phyloP scores from a whole-genome alignment of 1,139 yeast species.

The Entelexis paramagnoliae region DNA sequence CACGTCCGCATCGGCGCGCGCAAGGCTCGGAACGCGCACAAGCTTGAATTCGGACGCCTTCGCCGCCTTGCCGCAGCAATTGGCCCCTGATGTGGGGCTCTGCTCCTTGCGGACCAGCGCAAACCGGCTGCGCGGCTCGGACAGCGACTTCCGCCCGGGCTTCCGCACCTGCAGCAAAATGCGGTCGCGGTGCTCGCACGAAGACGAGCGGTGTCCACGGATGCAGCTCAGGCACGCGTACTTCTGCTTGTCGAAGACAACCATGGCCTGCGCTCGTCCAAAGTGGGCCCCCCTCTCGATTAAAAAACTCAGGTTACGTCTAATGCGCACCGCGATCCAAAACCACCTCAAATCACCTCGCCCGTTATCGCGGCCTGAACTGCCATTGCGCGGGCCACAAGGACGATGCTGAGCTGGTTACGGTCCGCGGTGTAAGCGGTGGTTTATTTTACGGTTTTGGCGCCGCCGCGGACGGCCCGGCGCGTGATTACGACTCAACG shows the following conservation, averaged over 20 bases:
- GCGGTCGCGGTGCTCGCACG: constrained; percentile 70
- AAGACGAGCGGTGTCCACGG: constrained; percentile 83
- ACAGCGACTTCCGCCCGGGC: constrained; percentile 59
- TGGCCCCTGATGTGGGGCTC: neutral
- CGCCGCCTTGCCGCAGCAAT: neutral
- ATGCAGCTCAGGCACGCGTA: constrained; percentile 70
- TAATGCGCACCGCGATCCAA: neutral
- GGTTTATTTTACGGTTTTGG: no score
- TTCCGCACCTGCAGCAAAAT: constrained; percentile 79
- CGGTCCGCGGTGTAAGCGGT: no score
- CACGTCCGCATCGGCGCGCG: neutral
- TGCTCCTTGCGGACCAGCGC: constrained; percentile 15
- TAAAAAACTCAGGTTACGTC: constrained; percentile 1
- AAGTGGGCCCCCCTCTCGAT: neutral
- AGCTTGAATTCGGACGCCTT: constrained; percentile 8
- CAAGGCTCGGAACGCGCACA: constrained; percentile 3
- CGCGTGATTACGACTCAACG: no score
- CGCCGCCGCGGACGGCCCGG: no score
- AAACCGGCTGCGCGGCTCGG: constrained; percentile 22
- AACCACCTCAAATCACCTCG: constrained; percentile 10
- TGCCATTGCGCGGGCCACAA: neutral
- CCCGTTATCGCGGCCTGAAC: no score
- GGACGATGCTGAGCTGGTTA: no score
- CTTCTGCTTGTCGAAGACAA: constrained; percentile 70
- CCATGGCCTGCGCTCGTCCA: constrained; percentile 40